Conservation (phyloP, 106 monocot genomes). For the Gastrodia elata region DNA sequence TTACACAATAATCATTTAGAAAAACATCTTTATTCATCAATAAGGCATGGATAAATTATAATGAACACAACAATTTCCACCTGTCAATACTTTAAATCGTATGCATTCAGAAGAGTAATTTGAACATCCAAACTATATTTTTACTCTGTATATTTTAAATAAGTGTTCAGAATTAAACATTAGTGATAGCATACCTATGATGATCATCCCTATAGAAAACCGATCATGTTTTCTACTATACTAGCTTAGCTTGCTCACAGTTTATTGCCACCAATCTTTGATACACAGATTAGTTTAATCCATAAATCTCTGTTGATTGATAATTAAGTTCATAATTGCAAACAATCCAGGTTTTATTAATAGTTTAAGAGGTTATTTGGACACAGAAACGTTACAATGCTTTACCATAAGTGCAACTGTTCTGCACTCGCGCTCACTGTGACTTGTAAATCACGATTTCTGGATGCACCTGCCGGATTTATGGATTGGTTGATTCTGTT, state of each 20-base stretch:
- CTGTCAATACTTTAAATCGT: too few species aligned
- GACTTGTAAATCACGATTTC: neutral
- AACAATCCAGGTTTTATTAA: neutral
- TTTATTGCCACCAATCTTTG: neutral
- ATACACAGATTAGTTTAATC: neutral
- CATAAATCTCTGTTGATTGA: neutral
- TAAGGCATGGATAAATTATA: too few species aligned
- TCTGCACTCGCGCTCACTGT: neutral
- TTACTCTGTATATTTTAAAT: neutral
- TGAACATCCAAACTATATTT: too few species aligned
- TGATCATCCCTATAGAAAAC: neutral
- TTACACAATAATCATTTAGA: too few species aligned
- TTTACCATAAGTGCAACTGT: neutral
- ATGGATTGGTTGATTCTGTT: neutral
- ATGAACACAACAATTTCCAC: too few species aligned
- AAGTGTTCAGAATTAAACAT: neutral
- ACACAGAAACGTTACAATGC: neutral
- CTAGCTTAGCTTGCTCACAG: neutral
- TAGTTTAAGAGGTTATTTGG: neutral
- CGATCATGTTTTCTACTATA: neutral
- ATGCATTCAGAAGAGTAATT: too few species aligned
- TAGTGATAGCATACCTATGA: neutral
- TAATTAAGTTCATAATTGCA: neutral
- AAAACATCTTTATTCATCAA: too few species aligned
- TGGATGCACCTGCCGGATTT: neutral